These are phyloP conservation scores for Phragmites australis DNA, from an alignment of 176 grass and related monocot species.

Conservation along the genomic window DNA sequence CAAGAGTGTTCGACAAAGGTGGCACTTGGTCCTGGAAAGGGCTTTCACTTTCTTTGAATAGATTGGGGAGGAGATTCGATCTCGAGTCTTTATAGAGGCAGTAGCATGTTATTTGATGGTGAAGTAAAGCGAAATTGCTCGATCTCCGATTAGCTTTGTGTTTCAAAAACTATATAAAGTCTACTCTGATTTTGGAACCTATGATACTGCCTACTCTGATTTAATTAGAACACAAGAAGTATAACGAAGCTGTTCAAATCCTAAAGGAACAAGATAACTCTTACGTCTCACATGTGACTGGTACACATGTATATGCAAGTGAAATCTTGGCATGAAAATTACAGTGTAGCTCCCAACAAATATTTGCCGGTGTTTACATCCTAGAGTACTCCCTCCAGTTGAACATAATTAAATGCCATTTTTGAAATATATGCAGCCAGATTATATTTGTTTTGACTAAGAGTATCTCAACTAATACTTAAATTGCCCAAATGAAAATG, in stretches of 20 bases:
- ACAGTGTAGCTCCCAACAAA: background rate
- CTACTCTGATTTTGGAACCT: no score
- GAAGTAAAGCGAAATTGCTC: background rate
- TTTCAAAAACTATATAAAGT: background rate
- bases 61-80: conserved; percentile 35
- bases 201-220: no score
- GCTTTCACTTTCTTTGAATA: conserved; percentile 48
- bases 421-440: background rate
- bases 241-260: no score
- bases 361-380: background rate
- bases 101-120: conserved; percentile 24
- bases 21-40: conserved; percentile 55
- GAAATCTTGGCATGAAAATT: background rate
- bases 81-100: conserved; percentile 30
- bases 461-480: no score
- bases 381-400: no score
- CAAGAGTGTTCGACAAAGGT: conserved; percentile 46
- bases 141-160: background rate
- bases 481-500: no score
- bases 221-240: no score
- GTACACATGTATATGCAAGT: background rate
- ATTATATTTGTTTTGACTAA: background rate
- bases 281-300: background rate
- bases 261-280: no score
- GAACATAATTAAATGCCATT: no score